These are phyloP conservation scores for Hymenoscyphus infarciens DNA, from an alignment of 2,329 filamentous ascomycete genomes.

Conservation along the genomic window DNA sequence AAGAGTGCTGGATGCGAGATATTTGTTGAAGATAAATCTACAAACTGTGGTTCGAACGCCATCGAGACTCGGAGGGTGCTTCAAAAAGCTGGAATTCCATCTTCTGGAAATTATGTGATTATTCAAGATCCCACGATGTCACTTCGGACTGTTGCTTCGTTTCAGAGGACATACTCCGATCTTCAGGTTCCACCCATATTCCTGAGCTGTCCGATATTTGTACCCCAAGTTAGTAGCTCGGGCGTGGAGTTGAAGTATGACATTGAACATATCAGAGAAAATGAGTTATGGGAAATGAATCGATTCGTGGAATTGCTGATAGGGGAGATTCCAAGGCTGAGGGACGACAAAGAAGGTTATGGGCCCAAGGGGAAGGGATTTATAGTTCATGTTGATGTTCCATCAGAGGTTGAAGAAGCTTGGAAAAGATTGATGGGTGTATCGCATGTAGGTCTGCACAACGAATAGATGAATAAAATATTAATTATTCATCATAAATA, in stretches of 20 bases:
- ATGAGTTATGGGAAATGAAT: constrained; percentile 37
- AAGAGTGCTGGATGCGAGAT: constrained; percentile 33
- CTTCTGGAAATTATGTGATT: constrained; percentile 34
- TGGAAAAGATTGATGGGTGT: constrained; percentile 2
- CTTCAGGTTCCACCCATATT: constrained; percentile 24
- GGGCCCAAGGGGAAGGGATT: constrained; percentile 43
- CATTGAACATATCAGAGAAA: constrained; percentile 11
- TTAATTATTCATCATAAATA: too few relatives aligned
- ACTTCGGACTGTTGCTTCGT: constrained; percentile 40
- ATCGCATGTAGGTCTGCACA: too few relatives aligned
- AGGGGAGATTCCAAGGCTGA: constrained; percentile 43
- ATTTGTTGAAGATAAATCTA: constrained; percentile 43
- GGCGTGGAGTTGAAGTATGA: constrained; percentile 14
- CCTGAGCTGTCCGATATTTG: constrained; percentile 35
- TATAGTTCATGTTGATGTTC: constrained; percentile 43
- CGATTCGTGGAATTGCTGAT: constrained; percentile 42
- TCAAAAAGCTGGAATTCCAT: constrained; percentile 29
- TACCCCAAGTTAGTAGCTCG: constrained; percentile 24
- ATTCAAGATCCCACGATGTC: constrained; percentile 47
- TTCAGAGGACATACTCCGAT: constrained; percentile 38
- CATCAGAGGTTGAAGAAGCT: constrained; percentile 22
- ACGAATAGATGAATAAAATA: too few relatives aligned
- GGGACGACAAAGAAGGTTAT: constrained; percentile 42
- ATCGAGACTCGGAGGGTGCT: constrained; percentile 37
- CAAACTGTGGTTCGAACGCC: constrained; percentile 46